phyloP scores from a whole-genome alignment of 345 rosid genomes.

The Heritiera littoralis region DNA sequence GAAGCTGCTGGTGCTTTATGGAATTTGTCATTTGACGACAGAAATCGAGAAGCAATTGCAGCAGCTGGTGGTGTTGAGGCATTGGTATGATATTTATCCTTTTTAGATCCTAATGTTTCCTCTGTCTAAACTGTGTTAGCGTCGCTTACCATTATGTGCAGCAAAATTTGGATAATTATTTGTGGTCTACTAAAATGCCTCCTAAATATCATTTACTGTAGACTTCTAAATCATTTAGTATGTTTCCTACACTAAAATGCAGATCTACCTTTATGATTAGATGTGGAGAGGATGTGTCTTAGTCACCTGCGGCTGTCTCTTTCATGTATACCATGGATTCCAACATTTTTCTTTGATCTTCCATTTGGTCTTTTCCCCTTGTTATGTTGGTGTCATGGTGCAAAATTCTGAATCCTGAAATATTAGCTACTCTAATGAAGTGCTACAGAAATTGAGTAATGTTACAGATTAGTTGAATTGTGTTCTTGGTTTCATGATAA shows the following conservation, averaged over 20 bases:
- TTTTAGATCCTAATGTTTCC: constrained; percentile 11
- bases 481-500: neutral
- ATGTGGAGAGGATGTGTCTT: neutral
- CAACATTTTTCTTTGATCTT: neutral
- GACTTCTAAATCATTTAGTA: neutral
- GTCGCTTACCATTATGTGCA: neutral
- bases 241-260: neutral
- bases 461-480: constrained; percentile 1
- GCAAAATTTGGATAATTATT: neutral
- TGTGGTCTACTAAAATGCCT: constrained; percentile 1
- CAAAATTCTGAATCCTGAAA: neutral
- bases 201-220: neutral
- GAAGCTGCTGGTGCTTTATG: constrained; percentile 91
- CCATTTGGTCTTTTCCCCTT: neutral
- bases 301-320: neutral
- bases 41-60: constrained; percentile 85
- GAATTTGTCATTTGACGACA: constrained; percentile 78
- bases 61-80: constrained; percentile 88
- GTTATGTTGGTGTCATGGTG: neutral
- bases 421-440: neutral
- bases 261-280: neutral
- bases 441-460: neutral
- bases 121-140: neutral
- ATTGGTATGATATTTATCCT: constrained; percentile 49
- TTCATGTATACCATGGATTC: neutral